A percentile compares a stretch with the other conserved stretches of the same genome.
These are phyloP conservation scores for Nicotiana tomentosiformis DNA, from an alignment of 257 asterid species.

Conservation along the genomic window DNA sequence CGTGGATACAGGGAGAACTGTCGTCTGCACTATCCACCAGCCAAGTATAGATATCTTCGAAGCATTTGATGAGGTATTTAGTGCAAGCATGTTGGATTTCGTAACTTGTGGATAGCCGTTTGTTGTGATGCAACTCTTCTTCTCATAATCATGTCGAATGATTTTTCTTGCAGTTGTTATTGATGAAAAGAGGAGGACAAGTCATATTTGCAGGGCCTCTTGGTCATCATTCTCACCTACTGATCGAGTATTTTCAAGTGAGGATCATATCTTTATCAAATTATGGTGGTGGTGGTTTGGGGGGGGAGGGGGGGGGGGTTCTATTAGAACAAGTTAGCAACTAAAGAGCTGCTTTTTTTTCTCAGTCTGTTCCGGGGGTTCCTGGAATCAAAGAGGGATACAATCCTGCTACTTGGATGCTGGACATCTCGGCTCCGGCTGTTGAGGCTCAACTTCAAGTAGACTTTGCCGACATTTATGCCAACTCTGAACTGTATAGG, in stretches of 20 bases:
- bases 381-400: constrained; percentile 62
- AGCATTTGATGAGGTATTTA: constrained; percentile 80
- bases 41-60: constrained; percentile 87
- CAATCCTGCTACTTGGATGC: constrained; percentile 95
- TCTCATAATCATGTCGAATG: not conserved
- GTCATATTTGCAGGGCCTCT: constrained; percentile 70
- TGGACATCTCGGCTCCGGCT: constrained; percentile 62
- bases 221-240: constrained; percentile 59
- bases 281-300: not conserved
- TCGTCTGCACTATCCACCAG: constrained; percentile 87
- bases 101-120: not conserved
- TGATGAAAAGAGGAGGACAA: constrained; percentile 95
- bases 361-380: constrained; percentile 70
- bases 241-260: constrained; percentile 69
- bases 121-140: not conserved
- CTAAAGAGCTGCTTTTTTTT: not conserved
- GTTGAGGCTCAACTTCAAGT: constrained; percentile 65
- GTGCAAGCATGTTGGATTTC: not conserved
- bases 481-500: constrained; percentile 69
- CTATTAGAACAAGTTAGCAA: not conserved
- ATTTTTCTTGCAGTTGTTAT: constrained; percentile 40
- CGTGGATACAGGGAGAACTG: constrained; percentile 78
- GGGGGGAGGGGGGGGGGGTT: not conserved
- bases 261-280: constrained; percentile 17
- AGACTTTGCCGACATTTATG: constrained; percentile 64